Evolutionary conservation across 352 stramenopile genomes (phyloP).

Genomic region (Phytopythium cucurbitacearum): DNA sequence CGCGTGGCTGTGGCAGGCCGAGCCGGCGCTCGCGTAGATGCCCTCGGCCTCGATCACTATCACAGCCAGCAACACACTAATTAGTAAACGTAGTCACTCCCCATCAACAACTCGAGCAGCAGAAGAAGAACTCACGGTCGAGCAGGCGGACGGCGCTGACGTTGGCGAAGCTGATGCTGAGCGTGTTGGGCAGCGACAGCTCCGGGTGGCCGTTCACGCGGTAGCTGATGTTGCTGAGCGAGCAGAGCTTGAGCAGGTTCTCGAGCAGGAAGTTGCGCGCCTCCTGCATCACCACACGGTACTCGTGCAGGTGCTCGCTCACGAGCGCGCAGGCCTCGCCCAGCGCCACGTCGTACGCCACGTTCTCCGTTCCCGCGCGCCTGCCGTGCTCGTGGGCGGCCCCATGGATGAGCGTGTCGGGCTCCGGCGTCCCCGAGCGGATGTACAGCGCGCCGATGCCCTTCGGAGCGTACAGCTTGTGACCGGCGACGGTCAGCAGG

Average conservation of each 20-base stretch:
- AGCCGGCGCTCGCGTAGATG: conserved; percentile 91
- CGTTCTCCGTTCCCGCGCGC: conserved; percentile 96
- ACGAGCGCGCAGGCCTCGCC: conserved; percentile 79
- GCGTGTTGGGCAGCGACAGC: conserved; percentile 92
- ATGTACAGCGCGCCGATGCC: conserved; percentile 82
- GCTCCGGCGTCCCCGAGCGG: conserved; percentile 27
- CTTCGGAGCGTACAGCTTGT: conserved; percentile 98
- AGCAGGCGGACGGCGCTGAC: conserved; percentile 87
- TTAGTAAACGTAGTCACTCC: not conserved
- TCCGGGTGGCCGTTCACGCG: conserved; percentile 84
- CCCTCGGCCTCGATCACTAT: conserved; percentile 71
- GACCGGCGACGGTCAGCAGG: conserved; percentile 95
- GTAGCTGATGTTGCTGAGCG: conserved; percentile 44
- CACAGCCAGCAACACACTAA: conserved; percentile 2
- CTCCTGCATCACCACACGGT: conserved; percentile 69
- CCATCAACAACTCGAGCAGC: not conserved
- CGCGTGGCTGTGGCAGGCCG: conserved; percentile 90
- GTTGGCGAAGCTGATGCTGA: conserved; percentile 92
- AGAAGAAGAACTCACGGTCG: conserved; percentile 25
- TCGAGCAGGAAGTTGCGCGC: conserved; percentile 48
- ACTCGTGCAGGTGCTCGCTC: conserved; percentile 63
- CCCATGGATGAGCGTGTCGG: conserved; percentile 86
- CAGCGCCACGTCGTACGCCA: conserved; percentile 92
- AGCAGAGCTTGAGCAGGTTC: conserved; percentile 45
- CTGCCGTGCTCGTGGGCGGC: conserved; percentile 90